phyloP scores from a whole-genome alignment of 192 early-diverging fungal genomes.

The Mortierella alpina region DNA sequence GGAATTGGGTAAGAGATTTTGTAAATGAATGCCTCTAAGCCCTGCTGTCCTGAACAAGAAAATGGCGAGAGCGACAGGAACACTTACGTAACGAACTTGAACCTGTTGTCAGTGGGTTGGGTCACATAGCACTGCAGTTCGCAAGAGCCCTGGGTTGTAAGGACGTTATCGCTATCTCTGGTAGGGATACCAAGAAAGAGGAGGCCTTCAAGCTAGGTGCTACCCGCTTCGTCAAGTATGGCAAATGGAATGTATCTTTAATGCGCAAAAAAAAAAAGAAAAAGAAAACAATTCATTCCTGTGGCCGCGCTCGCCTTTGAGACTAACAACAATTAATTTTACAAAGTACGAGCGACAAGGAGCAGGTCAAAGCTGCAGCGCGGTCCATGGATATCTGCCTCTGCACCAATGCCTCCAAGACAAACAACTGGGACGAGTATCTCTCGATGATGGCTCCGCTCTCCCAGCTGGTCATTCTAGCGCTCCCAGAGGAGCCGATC shows the following conservation, averaged over 20 bases:
- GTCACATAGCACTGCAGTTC: constrained; percentile 74
- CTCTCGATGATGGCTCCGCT: constrained; percentile 60
- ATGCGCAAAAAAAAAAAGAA: no score
- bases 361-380: constrained; percentile 3
- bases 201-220: constrained; percentile 69
- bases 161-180: constrained; percentile 67
- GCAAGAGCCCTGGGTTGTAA: constrained; percentile 56
- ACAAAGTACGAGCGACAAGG: constrained; percentile 1
- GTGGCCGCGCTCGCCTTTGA: neutral
- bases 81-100: no score
- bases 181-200: constrained; percentile 58
- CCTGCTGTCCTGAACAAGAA: neutral
- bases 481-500: constrained; percentile 67
- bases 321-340: neutral
- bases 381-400: constrained; percentile 40
- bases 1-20: constrained; percentile 61
- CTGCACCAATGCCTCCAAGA: constrained; percentile 25
- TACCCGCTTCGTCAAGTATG: constrained; percentile 44
- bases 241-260: no score
- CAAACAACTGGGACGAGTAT: constrained; percentile 60
- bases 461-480: constrained; percentile 70
- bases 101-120: constrained; percentile 55
- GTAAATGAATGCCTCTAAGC: neutral
- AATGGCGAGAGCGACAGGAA: neutral
- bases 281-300: neutral